These are phyloP conservation scores for Magnaporthiopsis rhizophila DNA, from an alignment of 2,329 filamentous ascomycete species.

Conservation along the genomic window DNA sequence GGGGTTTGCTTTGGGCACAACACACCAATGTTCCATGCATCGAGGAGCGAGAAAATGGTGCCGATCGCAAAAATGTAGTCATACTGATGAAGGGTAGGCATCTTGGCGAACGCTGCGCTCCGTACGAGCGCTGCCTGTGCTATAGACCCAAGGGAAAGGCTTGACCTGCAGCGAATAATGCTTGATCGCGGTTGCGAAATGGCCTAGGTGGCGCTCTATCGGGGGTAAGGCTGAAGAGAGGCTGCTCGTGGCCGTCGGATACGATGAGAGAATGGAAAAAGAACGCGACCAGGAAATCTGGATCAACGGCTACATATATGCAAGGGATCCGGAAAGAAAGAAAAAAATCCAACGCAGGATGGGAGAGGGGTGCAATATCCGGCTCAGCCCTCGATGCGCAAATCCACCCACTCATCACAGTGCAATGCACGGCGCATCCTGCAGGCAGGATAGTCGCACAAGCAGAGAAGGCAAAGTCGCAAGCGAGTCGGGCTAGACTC, in stretches of 20 bases:
- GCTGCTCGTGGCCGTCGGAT: not conserved
- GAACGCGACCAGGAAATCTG: not conserved
- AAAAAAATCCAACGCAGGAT: not conserved
- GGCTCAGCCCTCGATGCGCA: not conserved
- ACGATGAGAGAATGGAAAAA: not conserved
- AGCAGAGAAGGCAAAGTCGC: not conserved
- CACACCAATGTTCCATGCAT: slow-evolving; percentile 57
- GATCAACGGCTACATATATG: not conserved
- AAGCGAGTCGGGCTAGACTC: not conserved
- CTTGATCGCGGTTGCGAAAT: not conserved
- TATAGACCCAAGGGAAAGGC: not conserved
- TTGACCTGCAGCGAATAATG: not conserved
- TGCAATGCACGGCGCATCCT: not conserved
- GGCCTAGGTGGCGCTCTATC: not conserved
- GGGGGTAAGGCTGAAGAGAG: not conserved
- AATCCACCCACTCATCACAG: not conserved
- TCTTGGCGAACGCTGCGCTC: slow-evolving; percentile 6
- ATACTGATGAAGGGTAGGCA: slow-evolving; percentile 39
- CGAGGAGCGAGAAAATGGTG: slow-evolving; percentile 57
- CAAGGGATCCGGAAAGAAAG: not conserved
- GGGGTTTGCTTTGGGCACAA: not conserved
- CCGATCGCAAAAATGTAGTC: slow-evolving; percentile 58
- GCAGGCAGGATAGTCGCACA: not conserved
- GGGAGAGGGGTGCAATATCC: not conserved
- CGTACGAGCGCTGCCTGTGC: not conserved